A percentile compares a stretch with the other conserved stretches of the same genome.
phyloP scores from a whole-genome alignment of 768 basidiomycete genomes.

The Collybia mongolica region DNA sequence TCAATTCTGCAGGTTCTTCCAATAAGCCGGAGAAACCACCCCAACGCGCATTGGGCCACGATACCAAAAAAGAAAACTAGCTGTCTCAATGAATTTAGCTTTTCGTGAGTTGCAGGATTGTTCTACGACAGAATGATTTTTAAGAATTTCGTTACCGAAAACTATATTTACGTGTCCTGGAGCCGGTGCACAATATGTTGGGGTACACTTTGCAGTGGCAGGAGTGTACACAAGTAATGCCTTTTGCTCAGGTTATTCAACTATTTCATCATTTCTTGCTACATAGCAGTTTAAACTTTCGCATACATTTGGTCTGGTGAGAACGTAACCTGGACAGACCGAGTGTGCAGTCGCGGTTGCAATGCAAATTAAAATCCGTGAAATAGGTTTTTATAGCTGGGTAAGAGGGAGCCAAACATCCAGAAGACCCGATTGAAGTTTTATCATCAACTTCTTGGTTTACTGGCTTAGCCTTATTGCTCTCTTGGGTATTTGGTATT shows the following conservation, averaged over 20 bases:
- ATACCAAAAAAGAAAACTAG: too few species aligned
- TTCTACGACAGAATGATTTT: too few species aligned
- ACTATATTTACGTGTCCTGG: background rate
- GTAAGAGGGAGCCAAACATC: conserved; percentile 16
- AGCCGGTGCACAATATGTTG: conserved; percentile 57
- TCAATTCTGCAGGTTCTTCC: too few species aligned
- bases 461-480: conserved; percentile 56
- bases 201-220: conserved; percentile 53
- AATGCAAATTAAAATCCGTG: conserved; percentile 64
- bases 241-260: conserved; percentile 48
- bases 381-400: conserved; percentile 59
- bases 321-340: conserved; percentile 68
- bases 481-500: conserved; percentile 61
- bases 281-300: background rate
- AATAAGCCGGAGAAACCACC: too few species aligned
- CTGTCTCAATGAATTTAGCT: too few species aligned
- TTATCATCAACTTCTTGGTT: conserved; percentile 40
- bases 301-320: conserved; percentile 55
- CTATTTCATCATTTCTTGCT: background rate
- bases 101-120: too few species aligned
- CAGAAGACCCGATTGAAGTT: background rate
- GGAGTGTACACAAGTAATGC: conserved; percentile 61
- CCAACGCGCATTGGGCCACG: too few species aligned
- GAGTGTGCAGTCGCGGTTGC: conserved; percentile 63
- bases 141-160: too few species aligned